Percentiles rank a stretch among this genome's conserved stretches.
phyloP scores from a whole-genome alignment of 129 eudicot species.

The Arctium lappa region DNA sequence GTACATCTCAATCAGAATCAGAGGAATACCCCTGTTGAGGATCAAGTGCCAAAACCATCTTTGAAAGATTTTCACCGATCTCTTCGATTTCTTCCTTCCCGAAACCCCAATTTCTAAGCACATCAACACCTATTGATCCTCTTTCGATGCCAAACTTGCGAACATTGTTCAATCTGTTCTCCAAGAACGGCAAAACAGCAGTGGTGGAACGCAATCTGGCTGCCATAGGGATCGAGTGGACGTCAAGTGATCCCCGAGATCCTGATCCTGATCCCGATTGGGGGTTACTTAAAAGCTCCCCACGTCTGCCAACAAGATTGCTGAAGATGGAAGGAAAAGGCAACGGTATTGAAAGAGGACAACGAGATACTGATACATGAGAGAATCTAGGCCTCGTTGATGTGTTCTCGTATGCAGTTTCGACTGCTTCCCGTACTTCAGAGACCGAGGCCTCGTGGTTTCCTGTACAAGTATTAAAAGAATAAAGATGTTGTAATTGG shows the following conservation, averaged over 20 bases:
- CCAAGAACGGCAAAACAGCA: constrained; percentile 76
- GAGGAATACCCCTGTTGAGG: constrained; percentile 47
- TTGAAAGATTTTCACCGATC: constrained; percentile 67
- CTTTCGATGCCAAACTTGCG: constrained; percentile 67
- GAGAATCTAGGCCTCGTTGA: constrained; percentile 63
- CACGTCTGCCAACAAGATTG: constrained; percentile 55
- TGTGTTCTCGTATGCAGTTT: constrained; percentile 52
- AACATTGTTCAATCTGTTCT: constrained; percentile 57
- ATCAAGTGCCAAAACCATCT: constrained; percentile 54
- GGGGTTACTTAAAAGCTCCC: constrained; percentile 50
- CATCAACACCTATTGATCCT: constrained; percentile 63
- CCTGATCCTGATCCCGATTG: constrained; percentile 30
- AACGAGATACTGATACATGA: constrained; percentile 65
- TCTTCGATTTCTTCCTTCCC: constrained; percentile 86
- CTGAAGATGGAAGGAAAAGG: constrained; percentile 87
- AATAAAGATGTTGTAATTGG: neutral
- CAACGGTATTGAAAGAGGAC: constrained; percentile 86
- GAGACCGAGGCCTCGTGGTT: constrained; percentile 50
- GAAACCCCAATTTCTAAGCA: constrained; percentile 81
- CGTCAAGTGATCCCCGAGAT: constrained; percentile 68
- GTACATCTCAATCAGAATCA: constrained; percentile 59
- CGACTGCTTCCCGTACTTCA: constrained; percentile 56
- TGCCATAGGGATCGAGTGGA: constrained; percentile 85
- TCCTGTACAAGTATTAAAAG: constrained; percentile 33
- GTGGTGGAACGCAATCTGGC: constrained; percentile 78